Base-by-base conservation (phyloP, 306 rosid species). In the Senna siamea region DNA sequence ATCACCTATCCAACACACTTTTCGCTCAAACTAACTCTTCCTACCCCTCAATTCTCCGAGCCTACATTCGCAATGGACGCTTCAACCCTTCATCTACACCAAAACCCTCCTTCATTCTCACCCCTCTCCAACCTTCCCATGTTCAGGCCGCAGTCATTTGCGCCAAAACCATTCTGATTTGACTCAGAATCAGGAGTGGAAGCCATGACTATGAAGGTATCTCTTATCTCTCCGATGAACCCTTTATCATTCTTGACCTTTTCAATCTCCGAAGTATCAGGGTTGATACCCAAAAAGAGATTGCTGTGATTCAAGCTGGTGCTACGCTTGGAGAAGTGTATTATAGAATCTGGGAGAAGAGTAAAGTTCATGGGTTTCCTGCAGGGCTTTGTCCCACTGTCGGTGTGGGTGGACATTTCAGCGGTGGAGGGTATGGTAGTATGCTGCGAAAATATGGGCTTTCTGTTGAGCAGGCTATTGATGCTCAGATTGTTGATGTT, bases 321-420 rank as follows among this genome's bases (percentile, higher is more conserved):
- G 79, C 87, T 2, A 83, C 81, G 0, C 70, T 83, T 1, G 87
- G 84, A 0, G 87, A 83, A 6, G 50, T 83, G 43, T 79, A 83
- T 41, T 79, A 83, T 15, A 61, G 78, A 2, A 79, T 83, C 0
- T 83, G 64, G 69, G 66, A 83, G 6, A 46, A 83, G 74, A 79
- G 87, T 55, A 66, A 54, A 22, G 84, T 83, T 61, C 79, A 59
- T 60, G 86, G 86, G 5, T 82, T 78, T 5, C 82, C 83, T 7
- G 82, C 86, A 2, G 86, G 86, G 35, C 80, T 78, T n/a, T 78
- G 86, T 62, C 82, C 86, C 20, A 82, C 82, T 6, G 80, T 82
- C 0, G 86, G 86, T n/a, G 83, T 82, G 0, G 86, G 86, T 13
- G 86, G 86, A 0, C 86, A 82, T 19, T 0, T 82, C 1, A 82